Evolutionary conservation across 345 rosid genomes (phyloP), one percentile per base, ranked within the genome.

Genomic region (Cochlearia excelsa): DNA sequence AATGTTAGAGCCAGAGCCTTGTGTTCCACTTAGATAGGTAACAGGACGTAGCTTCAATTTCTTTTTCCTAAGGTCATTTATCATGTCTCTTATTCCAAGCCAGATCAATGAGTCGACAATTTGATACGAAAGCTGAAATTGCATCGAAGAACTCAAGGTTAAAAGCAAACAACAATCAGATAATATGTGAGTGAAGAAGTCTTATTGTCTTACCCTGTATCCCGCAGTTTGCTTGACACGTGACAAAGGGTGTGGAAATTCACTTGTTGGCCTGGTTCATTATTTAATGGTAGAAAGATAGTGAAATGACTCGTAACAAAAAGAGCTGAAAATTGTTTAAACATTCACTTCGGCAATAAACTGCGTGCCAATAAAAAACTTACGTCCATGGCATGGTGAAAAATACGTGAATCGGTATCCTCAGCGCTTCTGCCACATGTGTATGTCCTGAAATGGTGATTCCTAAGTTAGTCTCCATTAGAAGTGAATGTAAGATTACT

Each of bases 381-480:
- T 90, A 93, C 99, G 97, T 93, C 99, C 99, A 93, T 55, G 99
- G 99, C 99, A 93, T 93, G 9, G 99, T 93, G 88, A 93, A 93
- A 75, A 93, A 90, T 59, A 93, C 82, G 75, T 93, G 99, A 77
- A 93, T 63, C 0, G 99, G 97, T 73, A 93, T 52, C 79, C 76
- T 84, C n/a, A 93, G 78, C 42, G 95, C 83, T 77, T 93, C 99
- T 27, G 99, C 99, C 71, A 93, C 99, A 67, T 93, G 97, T 26
- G 82, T 74, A 73, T 93, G 99, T 70, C 99, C 99, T 93, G 79
- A 26, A 62, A 68, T 73, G 62, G 41, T 33, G 63, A 66, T 44
- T 46, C 5, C 30, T 44, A 66, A 69, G 33, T 78, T 67, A 80
- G 71, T 39, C 10, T 1, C 30, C 54, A 54, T 44, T 58, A 51